phyloP scores from a whole-genome alignment of 345 rosid species.

The Fremontodendron californicum region DNA sequence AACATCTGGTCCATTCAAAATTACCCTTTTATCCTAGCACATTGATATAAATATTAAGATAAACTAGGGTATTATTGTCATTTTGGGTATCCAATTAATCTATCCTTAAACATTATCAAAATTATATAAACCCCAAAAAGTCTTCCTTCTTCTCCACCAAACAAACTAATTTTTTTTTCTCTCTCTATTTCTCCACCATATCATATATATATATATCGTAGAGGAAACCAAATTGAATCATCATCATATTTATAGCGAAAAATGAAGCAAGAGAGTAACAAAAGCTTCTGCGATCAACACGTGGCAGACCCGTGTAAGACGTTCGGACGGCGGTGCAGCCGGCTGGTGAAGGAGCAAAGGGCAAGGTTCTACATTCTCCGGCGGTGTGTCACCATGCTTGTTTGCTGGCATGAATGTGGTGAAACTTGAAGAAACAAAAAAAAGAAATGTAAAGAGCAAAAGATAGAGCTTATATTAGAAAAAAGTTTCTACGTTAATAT shows the following conservation, averaged over 20 bases:
- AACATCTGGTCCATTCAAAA: conserved; percentile 8
- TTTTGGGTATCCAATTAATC: not conserved
- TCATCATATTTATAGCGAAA: not conserved
- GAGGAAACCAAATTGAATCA: not conserved
- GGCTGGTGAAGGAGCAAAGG: conserved; percentile 51
- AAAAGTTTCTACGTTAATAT: not conserved
- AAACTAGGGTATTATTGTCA: conserved; percentile 13
- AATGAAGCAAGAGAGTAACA: conserved; percentile 27
- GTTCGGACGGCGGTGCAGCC: conserved; percentile 41
- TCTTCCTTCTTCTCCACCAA: conserved; percentile 19
- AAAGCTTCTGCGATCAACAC: conserved; percentile 26
- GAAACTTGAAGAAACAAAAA: not conserved
- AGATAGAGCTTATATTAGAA: not conserved
- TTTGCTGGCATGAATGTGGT: conserved; percentile 54
- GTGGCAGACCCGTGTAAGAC: conserved; percentile 37
- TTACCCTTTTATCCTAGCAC: conserved; percentile 13
- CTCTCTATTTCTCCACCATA: not conserved
- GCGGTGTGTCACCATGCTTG: conserved; percentile 51
- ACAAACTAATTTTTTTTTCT: conserved; percentile 11
- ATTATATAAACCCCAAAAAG: conserved; percentile 31
- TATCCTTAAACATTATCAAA: conserved; percentile 12
- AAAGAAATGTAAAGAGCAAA: not conserved
- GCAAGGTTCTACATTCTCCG: conserved; percentile 62
- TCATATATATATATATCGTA: too few relatives aligned
- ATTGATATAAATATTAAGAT: not conserved